Evolutionary conservation across 1,284 basidiomycete genomes (phyloP), one percentile per base, ranked within the genome.

Genomic region (Wallemia hederae): DNA sequence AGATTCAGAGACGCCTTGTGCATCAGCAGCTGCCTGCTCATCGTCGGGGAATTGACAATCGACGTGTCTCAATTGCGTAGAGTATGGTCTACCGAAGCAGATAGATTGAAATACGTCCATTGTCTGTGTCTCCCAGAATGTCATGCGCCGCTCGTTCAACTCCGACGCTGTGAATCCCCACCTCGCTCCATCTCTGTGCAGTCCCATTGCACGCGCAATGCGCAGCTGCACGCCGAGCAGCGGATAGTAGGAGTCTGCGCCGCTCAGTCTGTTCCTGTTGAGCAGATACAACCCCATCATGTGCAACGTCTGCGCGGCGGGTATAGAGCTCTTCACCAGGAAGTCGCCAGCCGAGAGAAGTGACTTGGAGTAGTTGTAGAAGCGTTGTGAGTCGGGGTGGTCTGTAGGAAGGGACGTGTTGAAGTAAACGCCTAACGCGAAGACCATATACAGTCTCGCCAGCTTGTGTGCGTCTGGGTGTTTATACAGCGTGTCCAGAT

Each of bases 231-330:
- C 49, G 27, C 69, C 69, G 67, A 68, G 69, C 9, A 70, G 57
- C 1, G 68, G 67, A 67, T 68, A 70, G 29, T 67, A 65, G 0
- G 61, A 63, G 61, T 70, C 68, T 1, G 68, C 69, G 1, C 60
- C 39, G 24, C 61, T 34, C 29, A 59, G 29, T 22, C 55, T 25
- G 17, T 57, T 39, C n/a, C 39, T 49, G 22, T 49, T 49, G 22
- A 64, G 74, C 19, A 72, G 68, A 63, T 74, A 77, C 14, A 72
- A 68, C 15, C 73, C 66, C 62, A 75, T 69, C 63, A 77, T 66
- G 62, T 76, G 75, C 22, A 78, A 63, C 2, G 76, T 72, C 62
- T 77, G 75, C 9, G 76, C 70, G 0, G 75, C 74, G 2, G 75
- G 72, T 55, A 69, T 72, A 15, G 73, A 75, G 22, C 72, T 74